Conservation (phyloP, 768 basidiomycete genomes). For the Calocera viscosa region DNA sequence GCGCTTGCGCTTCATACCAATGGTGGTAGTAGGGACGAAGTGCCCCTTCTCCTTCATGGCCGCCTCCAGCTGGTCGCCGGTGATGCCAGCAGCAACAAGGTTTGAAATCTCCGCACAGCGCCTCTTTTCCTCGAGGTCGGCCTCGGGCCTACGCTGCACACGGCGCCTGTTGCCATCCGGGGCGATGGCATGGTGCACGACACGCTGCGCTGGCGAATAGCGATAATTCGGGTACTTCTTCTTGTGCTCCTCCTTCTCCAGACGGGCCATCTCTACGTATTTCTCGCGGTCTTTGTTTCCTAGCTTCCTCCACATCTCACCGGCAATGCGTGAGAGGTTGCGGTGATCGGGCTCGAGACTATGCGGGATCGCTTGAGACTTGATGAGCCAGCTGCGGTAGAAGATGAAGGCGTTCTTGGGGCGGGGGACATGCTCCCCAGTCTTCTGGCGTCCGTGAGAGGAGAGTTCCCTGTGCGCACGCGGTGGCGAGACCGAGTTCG, state of each 20-base stretch:
- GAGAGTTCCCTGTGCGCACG: background rate
- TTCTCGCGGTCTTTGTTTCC: conserved; percentile 25
- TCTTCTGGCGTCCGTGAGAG: background rate
- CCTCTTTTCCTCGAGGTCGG: conserved; percentile 9
- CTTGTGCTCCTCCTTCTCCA: conserved; percentile 10
- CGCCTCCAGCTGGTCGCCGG: background rate
- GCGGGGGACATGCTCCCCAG: conserved; percentile 44
- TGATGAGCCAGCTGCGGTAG: conserved; percentile 61
- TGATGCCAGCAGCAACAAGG: background rate
- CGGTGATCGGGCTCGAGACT: conserved; percentile 57
- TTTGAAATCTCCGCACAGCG: background rate
- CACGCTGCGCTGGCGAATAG: conserved; percentile 9
- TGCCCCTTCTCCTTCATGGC: background rate
- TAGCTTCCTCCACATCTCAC: conserved; percentile 53
- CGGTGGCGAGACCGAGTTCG: background rate
- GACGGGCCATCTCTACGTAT: conserved; percentile 8
- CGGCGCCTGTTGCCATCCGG: conserved; percentile 7
- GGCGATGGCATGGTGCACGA: background rate
- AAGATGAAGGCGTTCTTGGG: conserved; percentile 71
- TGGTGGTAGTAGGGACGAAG: background rate
- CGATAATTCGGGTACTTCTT: conserved; percentile 14
- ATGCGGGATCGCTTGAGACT: conserved; percentile 44
- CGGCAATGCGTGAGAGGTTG: conserved; percentile 57
- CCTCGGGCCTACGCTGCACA: background rate
- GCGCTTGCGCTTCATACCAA: background rate